Evolutionary conservation across 2,329 filamentous ascomycete species (phyloP).

Genomic region (Trematosphaeria pertusa): DNA sequence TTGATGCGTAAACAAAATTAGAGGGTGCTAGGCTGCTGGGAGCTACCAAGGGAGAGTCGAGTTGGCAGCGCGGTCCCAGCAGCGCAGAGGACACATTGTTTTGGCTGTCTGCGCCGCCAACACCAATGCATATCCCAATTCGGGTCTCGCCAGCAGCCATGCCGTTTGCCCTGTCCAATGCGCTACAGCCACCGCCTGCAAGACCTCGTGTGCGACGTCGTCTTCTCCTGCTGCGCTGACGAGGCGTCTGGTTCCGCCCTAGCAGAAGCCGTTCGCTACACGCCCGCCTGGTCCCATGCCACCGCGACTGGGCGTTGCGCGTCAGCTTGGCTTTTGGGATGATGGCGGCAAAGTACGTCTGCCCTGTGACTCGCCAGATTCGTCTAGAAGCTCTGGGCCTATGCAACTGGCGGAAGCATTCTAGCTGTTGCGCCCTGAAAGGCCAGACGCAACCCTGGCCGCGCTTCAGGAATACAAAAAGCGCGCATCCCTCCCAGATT

Average conservation of each 20-base stretch:
- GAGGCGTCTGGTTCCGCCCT: conserved; percentile 9
- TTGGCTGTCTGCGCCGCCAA: conserved; percentile 16
- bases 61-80: neutral
- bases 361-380: conserved; percentile 32
- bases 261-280: neutral
- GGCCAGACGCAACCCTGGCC: conserved; percentile 17
- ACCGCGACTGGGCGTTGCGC: conserved; percentile 30
- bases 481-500: conserved; percentile 20
- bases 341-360: conserved; percentile 27
- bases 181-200: conserved; percentile 24
- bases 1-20: conserved; percentile 9
- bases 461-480: conserved; percentile 35
- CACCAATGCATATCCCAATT: conserved; percentile 11
- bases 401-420: conserved; percentile 27
- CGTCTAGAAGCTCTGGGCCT: conserved; percentile 33
- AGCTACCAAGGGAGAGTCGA: neutral
- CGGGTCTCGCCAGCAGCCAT: conserved; percentile 9
- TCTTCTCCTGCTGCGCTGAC: conserved; percentile 1
- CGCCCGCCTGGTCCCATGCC: neutral
- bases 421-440: conserved; percentile 24
- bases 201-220: conserved; percentile 6
- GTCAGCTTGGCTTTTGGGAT: conserved; percentile 37
- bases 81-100: conserved; percentile 1
- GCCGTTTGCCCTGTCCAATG: conserved; percentile 11
- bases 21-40: conserved; percentile 3